A percentile compares a stretch with the other conserved stretches of the same genome.
Evolutionary conservation across 345 rosid species (phyloP).

Genomic region (Turnera subulata): DNA sequence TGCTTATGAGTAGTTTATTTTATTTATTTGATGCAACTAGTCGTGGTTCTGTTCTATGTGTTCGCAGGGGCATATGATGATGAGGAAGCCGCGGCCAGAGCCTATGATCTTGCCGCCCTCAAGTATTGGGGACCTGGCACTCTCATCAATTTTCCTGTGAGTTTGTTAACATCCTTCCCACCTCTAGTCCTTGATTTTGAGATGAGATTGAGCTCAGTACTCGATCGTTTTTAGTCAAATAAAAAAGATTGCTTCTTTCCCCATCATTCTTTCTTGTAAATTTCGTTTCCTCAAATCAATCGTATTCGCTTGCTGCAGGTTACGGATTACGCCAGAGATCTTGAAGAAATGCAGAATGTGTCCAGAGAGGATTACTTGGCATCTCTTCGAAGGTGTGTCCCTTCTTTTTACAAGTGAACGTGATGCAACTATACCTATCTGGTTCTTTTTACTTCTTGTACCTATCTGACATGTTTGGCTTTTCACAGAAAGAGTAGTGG

Average conservation of each 20-base stretch:
- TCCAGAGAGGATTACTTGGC: constrained; percentile 96
- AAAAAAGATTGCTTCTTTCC: neutral
- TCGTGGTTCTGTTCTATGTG: neutral
- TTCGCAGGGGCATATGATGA: constrained; percentile 93
- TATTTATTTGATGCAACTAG: neutral
- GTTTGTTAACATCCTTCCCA: constrained; percentile 8
- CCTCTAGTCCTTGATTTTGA: neutral
- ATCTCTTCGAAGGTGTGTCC: constrained; percentile 77
- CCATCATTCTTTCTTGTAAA: neutral
- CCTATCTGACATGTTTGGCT: constrained; percentile 17
- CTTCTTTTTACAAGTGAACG: constrained; percentile 13
- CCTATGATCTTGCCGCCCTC: constrained; percentile 96
- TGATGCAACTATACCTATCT: too few species aligned
- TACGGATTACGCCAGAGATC: constrained; percentile 88
- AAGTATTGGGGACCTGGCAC: constrained; percentile 99
- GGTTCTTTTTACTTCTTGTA: constrained; percentile 29
- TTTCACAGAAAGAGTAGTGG: constrained; percentile 93
- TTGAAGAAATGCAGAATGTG: constrained; percentile 95
- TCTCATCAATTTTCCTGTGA: constrained; percentile 93
- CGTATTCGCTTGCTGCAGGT: constrained; percentile 44
- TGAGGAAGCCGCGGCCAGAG: constrained; percentile 99
- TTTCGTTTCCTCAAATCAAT: neutral
- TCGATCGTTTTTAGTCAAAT: neutral
- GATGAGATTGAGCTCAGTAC: neutral
- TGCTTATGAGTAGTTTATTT: too few species aligned